A percentile compares a stretch with the other conserved stretches of the same genome.
Evolutionary conservation across 2,329 filamentous ascomycete species (phyloP).

Genomic region (Calonectria ilicicola): DNA sequence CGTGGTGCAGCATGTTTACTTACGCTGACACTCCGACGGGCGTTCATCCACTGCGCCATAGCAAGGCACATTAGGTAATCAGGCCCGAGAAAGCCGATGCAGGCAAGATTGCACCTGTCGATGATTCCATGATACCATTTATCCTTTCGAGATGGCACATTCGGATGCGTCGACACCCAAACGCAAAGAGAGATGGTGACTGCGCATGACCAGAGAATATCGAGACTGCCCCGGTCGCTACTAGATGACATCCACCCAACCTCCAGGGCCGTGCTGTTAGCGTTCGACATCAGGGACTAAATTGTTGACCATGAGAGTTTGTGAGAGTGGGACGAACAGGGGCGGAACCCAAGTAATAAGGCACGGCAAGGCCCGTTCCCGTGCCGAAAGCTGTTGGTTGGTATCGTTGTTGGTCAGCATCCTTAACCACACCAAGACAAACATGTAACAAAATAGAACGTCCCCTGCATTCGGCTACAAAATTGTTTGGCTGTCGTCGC

Average conservation of each 20-base stretch:
- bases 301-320: neutral
- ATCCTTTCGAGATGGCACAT: slow-evolving; percentile 14
- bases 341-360: neutral
- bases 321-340: neutral
- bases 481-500: neutral
- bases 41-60: slow-evolving; percentile 23
- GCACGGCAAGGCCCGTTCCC: neutral
- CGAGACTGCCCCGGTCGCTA: slow-evolving; percentile 24
- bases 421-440: neutral
- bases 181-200: slow-evolving; percentile 26
- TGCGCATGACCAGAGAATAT: slow-evolving; percentile 24
- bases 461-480: neutral
- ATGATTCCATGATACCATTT: neutral
- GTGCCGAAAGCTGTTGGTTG: neutral
- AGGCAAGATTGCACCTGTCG: slow-evolving; percentile 25
- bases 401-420: too few species aligned
- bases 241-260: slow-evolving; percentile 24
- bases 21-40: slow-evolving; percentile 22
- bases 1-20: neutral
- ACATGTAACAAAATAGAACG: neutral
- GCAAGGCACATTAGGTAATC: slow-evolving; percentile 25
- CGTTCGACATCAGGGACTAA: neutral
- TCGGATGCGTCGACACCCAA: slow-evolving; percentile 27
- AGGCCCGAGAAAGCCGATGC: slow-evolving; percentile 17
- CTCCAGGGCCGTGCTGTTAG: slow-evolving; percentile 15